Percentiles rank a stretch among this genome's conserved stretches.
Conservation (phyloP, 2,329 filamentous ascomycete genomes). For the Daldinia eschscholtzii region DNA sequence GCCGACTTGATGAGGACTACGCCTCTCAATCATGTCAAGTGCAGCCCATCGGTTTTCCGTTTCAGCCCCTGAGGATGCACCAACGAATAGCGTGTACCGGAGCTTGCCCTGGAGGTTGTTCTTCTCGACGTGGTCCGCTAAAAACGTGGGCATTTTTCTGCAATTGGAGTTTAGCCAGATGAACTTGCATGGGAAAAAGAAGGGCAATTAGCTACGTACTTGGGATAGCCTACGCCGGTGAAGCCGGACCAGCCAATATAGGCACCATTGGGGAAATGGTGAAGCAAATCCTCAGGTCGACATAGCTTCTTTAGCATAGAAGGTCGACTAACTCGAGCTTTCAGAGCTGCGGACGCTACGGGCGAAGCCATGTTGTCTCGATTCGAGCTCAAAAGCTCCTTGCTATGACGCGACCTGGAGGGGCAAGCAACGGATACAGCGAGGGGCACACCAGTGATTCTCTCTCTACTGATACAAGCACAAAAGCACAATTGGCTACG, state of each 20-base stretch:
- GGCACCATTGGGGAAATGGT: slow-evolving; percentile 84
- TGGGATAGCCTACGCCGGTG: slow-evolving; percentile 90
- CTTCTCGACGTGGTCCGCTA: slow-evolving; percentile 90
- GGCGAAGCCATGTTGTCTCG: slow-evolving; percentile 61
- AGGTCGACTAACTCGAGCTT: slow-evolving; percentile 79
- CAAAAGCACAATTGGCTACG: slow-evolving; percentile 6
- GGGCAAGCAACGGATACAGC: slow-evolving; percentile 29
- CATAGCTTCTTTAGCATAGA: slow-evolving; percentile 85
- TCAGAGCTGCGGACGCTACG: slow-evolving; percentile 78
- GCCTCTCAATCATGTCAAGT: slow-evolving; percentile 89
- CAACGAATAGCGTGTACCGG: slow-evolving; percentile 89
- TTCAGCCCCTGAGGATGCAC: slow-evolving; percentile 88
- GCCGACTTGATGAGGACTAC: slow-evolving; percentile 88
- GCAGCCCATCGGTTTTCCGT: slow-evolving; percentile 93
- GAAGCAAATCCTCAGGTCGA: slow-evolving; percentile 81
- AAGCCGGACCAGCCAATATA: slow-evolving; percentile 94
- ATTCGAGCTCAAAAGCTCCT: slow-evolving; percentile 31
- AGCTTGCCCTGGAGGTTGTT: slow-evolving; percentile 86
- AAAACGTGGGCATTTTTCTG: slow-evolving; percentile 84
- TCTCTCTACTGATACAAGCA: slow-evolving; percentile 5
- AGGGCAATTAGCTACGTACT: slow-evolving; percentile 65
- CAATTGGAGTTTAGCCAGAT: slow-evolving; percentile 26
- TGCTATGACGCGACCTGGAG: slow-evolving; percentile 17
- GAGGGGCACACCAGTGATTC: slow-evolving; percentile 32
- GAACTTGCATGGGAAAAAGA: slow-evolving; percentile 3